Conservation (phyloP, 2,329 filamentous ascomycete genomes). For the Cladosporium sp. region DNA sequence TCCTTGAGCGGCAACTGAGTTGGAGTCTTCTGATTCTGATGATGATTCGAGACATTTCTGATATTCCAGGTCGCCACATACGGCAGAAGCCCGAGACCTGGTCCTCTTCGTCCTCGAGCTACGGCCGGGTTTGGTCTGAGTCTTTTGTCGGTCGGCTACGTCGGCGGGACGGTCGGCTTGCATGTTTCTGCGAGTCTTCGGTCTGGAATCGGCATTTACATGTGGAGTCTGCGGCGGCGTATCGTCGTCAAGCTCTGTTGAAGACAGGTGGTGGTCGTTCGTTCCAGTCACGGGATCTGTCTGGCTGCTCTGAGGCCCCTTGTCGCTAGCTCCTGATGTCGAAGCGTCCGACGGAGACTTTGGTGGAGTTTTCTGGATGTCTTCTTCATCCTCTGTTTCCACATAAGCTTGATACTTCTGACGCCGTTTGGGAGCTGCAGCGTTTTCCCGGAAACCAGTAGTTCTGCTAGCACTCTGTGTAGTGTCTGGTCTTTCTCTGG, state of each 20-base stretch:
- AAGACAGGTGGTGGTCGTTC: not conserved
- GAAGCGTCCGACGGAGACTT: not conserved
- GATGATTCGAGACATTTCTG: not conserved
- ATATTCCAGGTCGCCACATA: not conserved
- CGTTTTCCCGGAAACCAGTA: not conserved
- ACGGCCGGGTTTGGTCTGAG: not conserved
- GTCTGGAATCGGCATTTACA: not conserved
- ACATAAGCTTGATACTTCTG: not conserved
- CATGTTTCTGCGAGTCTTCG: not conserved
- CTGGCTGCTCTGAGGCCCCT: not conserved
- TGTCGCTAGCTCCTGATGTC: not conserved
- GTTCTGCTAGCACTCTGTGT: not conserved
- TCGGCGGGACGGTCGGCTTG: not conserved
- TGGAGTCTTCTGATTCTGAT: not conserved
- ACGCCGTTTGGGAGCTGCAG: not conserved
- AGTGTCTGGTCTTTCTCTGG: not conserved
- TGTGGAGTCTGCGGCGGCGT: not conserved
- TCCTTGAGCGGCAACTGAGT: not conserved
- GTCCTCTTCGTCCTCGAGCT: not conserved
- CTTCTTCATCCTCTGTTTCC: not conserved
- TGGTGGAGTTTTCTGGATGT: not conserved
- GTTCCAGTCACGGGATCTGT: not conserved
- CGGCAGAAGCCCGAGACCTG: not conserved
- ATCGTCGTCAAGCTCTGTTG: not conserved
- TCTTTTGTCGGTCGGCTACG: not conserved